phyloP scores from a whole-genome alignment of 2,329 filamentous ascomycete genomes.

The Aspergillus luchuensis region DNA sequence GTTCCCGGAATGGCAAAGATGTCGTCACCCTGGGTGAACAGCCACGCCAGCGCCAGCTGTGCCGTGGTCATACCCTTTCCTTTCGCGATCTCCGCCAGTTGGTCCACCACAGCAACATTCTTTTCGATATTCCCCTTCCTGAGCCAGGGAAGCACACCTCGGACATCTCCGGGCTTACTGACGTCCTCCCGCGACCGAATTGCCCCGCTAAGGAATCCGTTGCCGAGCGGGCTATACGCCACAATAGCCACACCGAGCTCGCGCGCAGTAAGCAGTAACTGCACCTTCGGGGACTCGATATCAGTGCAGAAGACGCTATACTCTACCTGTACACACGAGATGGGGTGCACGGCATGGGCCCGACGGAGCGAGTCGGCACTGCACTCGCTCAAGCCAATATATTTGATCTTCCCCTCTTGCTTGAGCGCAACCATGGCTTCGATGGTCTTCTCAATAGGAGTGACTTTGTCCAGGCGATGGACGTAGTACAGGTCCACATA shows the following conservation, averaged over 20 bases:
- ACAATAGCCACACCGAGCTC: constrained; percentile 45
- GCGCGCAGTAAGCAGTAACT: constrained; percentile 30
- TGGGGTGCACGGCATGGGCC: constrained; percentile 52
- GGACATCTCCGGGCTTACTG: constrained; percentile 47
- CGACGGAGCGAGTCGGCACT: constrained; percentile 53
- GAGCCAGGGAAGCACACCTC: constrained; percentile 52
- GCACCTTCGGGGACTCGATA: constrained; percentile 45
- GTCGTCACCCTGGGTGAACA: constrained; percentile 61
- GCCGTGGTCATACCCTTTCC: constrained; percentile 57
- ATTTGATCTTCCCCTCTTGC: constrained; percentile 56
- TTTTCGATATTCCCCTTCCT: constrained; percentile 56
- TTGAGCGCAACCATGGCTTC: constrained; percentile 48
- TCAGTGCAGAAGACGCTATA: constrained; percentile 54
- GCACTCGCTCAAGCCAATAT: constrained; percentile 56
- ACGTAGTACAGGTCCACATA: constrained; percentile 53
- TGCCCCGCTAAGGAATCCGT: constrained; percentile 48
- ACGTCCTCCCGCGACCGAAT: constrained; percentile 45
- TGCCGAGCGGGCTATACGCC: constrained; percentile 46
- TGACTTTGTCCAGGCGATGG: constrained; percentile 46
- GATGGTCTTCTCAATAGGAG: constrained; percentile 45
- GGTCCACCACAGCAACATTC: constrained; percentile 58
- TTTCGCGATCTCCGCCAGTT: constrained; percentile 52
- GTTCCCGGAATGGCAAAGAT: constrained; percentile 63
- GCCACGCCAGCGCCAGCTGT: constrained; percentile 65
- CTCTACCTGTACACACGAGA: constrained; percentile 58